Base-by-base conservation (phyloP, 2,329 filamentous ascomycete species). In the Sarocladium strictum region DNA sequence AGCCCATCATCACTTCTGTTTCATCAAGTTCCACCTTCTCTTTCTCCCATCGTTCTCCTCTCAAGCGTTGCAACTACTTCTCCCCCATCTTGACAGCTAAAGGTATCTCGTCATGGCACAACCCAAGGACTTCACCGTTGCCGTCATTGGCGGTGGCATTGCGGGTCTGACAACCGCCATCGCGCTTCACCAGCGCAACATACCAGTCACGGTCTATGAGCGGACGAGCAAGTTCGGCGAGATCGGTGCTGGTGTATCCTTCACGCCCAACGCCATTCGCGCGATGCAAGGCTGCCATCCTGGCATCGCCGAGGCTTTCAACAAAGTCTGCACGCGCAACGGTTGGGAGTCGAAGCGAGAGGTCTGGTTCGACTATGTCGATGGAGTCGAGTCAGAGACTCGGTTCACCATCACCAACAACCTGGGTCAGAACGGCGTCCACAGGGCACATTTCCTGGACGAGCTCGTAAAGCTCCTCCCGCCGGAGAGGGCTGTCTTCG, bases 61-160 rank as follows among this genome's bases (percentile, higher is more conserved):
- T 21, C 19, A 21, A n/a, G n/a, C n/a, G n/a, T 23, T 17, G 14
- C 17, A 43, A 17, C 38, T 19, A 27, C 43, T 23, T 11, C 43
- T 21, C 23, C 21, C 23, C 12, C n/a, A 15, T 47, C 19, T 49
- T 17, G 3, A 49, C 23, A n/a, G 7, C 14, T 26, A 9, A 4
- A 23, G 12, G 3, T n/a, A 9, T 6, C 43, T 9, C 43, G 35
- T n/a, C 47, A 51, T 51, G 47, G n/a, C 47, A 7, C 29, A 32
- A 24, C 11, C 47, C 11, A 51, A 51, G 15, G 47, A 51, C 29
- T 51, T 58, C 50, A 53, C 54, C n/a, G 61, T 79, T 40, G 77
- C 75, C 53, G 73, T 81, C 19, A 63, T 80, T 14, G 83, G 72
- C 58, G 80, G 68, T 54, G 82, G 71, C 61, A 80, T 74, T 56